These are phyloP conservation scores for Cercospora sojina DNA, from an alignment of 2,329 filamentous ascomycete genomes.

Conservation along the genomic window DNA sequence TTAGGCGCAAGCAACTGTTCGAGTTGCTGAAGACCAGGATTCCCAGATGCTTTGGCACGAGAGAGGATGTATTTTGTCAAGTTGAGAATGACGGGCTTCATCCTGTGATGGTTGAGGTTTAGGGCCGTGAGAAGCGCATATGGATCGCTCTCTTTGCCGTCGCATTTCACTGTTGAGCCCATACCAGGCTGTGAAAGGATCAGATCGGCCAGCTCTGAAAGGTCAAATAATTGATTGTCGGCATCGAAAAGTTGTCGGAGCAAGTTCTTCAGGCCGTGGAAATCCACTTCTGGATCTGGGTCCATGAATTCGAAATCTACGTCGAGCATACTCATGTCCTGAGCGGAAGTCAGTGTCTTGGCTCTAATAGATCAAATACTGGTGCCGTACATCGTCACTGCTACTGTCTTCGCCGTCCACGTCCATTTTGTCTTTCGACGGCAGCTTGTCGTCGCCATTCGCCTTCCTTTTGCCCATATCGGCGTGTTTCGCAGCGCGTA, in stretches of 20 bases:
- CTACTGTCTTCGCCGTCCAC: conserved; percentile 38
- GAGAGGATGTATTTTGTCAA: conserved; percentile 69
- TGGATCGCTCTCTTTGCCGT: conserved; percentile 86
- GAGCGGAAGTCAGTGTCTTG: conserved; percentile 11
- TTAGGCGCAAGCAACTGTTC: conserved; percentile 40
- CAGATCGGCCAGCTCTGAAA: conserved; percentile 81
- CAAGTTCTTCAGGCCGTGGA: conserved; percentile 89
- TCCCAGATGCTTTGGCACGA: conserved; percentile 52
- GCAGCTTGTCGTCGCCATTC: conserved; percentile 47
- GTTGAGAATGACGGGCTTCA: conserved; percentile 69
- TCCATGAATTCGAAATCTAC: conserved; percentile 99
- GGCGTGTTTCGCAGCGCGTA: conserved; percentile 2
- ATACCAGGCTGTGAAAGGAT: conserved; percentile 83
- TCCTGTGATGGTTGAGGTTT: conserved; percentile 73
- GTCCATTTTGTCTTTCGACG: conserved; percentile 45
- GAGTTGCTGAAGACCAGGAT: conserved; percentile 36
- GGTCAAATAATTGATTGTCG: conserved; percentile 80
- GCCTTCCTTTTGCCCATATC: conserved; percentile 55
- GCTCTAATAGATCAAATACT: neutral
- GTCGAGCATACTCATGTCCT: conserved; percentile 90
- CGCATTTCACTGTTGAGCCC: conserved; percentile 95
- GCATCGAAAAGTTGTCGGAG: conserved; percentile 89
- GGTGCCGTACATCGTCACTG: conserved; percentile 36
- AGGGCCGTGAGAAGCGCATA: conserved; percentile 90
- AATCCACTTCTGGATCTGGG: conserved; percentile 83